Conservation (phyloP, 2,329 filamentous ascomycete genomes). For the Cladosporium cucumerinum region DNA sequence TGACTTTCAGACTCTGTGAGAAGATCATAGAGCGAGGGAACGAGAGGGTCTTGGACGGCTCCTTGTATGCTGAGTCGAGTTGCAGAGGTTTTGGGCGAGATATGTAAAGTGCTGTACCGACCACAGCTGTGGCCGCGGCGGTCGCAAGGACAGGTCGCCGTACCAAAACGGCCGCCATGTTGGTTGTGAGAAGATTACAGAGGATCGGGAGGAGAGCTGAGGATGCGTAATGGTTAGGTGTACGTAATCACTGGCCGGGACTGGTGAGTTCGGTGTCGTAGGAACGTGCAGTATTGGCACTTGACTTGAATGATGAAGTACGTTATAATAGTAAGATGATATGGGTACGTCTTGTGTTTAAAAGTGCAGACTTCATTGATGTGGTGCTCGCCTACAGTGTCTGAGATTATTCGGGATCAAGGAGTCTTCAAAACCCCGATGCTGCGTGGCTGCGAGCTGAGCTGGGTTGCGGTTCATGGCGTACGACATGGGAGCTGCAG, state of each 20-base stretch:
- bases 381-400: neutral
- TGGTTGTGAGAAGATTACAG: neutral
- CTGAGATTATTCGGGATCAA: neutral
- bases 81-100: constrained; percentile 15
- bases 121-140: constrained; percentile 9
- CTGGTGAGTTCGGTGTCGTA: neutral
- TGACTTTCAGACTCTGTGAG: constrained; percentile 30
- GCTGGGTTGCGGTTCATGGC: neutral
- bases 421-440: neutral
- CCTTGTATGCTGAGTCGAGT: constrained; percentile 29
- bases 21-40: constrained; percentile 35
- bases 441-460: neutral
- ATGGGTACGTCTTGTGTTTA: neutral
- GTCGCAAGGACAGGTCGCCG: constrained; percentile 19
- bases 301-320: constrained; percentile 5
- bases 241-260: neutral
- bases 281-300: neutral
- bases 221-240: neutral
- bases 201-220: neutral
- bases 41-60: constrained; percentile 27
- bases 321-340: neutral
- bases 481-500: neutral
- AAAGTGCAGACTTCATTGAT: neutral
- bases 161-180: constrained; percentile 18
- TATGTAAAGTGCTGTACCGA: constrained; percentile 18